Base-by-base conservation (phyloP, 1,284 basidiomycete species). In the Cutaneotrichosporon sp. region DNA sequence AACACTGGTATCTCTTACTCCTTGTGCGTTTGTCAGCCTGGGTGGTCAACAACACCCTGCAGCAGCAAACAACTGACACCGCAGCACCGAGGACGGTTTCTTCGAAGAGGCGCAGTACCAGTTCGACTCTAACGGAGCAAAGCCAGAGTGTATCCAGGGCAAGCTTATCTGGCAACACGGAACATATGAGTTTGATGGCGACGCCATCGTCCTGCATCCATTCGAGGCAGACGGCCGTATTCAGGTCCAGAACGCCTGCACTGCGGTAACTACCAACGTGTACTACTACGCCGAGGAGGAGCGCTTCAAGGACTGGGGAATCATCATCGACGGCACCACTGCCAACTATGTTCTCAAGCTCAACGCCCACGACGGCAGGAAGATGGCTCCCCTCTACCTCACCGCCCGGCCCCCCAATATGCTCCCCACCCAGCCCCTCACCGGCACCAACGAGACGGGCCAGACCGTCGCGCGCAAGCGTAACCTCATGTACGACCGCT, bases 191-290 rank as follows among this genome's bases (percentile, higher is more conserved):
- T 72, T 88, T 38, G 75, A 82, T 55, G 27, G 76, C 51, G 91
- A 94, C 69, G 89, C 88, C 11, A 83, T 96, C 55, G 68, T 80
- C 34, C 75, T 88, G 65, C 77, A 67, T 2, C 87, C 90, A 2
- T 81, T 87, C 60, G 80, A 78, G 14, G 53, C 66, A 17, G 91
- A 96, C 69, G 91, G 91, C 14, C 88, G 82, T 74, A 88, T 93
- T 70, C 90, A 92, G 76, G 81, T 94, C 43, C 90, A 97, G 77
- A 86, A 92, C 62, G 84, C 88, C 0, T 97, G 92, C 67, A 86
- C 85, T 1, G 86, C 89, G 4, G 78, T 81, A 6, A 90, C 90
- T 25, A 89, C 90, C 71, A 84, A 90, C 68, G 81, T 93, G 65
- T 75, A 79, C 52, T 93, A 90, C 80, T 93, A 89, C 80, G 66